Conservation (phyloP, 805 yeast species). For the Komagataella pastoris region DNA sequence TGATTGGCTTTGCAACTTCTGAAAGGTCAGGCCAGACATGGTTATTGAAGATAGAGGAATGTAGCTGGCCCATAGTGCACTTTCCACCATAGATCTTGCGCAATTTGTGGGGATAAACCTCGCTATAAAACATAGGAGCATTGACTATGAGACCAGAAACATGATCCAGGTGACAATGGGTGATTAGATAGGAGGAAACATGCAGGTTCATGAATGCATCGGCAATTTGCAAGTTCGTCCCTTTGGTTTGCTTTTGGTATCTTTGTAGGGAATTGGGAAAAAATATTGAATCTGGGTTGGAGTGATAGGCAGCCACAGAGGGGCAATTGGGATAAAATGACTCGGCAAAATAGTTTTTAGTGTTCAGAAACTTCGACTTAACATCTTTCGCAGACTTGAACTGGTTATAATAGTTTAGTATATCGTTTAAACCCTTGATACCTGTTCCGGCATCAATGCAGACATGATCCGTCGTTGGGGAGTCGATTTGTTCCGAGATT, state of each 20-base stretch:
- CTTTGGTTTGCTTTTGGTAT: not conserved
- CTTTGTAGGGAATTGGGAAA: not conserved
- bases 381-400: not conserved
- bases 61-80: conserved; percentile 37
- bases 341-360: conserved; percentile 19
- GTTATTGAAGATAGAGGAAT: conserved; percentile 55
- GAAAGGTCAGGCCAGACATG: conserved; percentile 68
- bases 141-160: conserved; percentile 55
- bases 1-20: conserved; percentile 9
- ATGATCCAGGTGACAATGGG: conserved; percentile 86
- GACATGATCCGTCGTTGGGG: conserved; percentile 22
- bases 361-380: conserved; percentile 8
- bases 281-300: not conserved
- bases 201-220: conserved; percentile 15
- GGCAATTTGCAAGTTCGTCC: conserved; percentile 5
- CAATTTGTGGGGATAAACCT: conserved; percentile 3
- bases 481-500: conserved; percentile 12
- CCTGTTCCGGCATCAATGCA: conserved; percentile 80
- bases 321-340: conserved; percentile 14
- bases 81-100: conserved; percentile 41
- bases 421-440: conserved; percentile 35
- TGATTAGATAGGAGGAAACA: conserved; percentile 35
- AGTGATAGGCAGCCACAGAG: conserved; percentile 14
- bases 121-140: conserved; percentile 37
- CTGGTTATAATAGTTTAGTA: conserved; percentile 7